A percentile compares a stretch with the other conserved stretches of the same genome.
Evolutionary conservation across 106 monocot species (phyloP).

Genomic region (Apostasia shenzhenica): DNA sequence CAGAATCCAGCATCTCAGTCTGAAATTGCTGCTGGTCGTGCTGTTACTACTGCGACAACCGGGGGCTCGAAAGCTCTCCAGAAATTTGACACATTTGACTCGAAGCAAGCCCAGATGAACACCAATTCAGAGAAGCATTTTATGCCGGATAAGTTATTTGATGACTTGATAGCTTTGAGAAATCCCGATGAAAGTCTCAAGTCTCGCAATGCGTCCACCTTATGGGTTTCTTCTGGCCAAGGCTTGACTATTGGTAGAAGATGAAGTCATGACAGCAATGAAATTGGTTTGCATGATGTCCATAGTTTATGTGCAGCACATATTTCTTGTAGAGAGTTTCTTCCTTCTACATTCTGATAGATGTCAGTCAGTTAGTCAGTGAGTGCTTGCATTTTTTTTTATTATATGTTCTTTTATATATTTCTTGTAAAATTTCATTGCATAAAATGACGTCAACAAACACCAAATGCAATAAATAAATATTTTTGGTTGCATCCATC

Average conservation of each 20-base stretch:
- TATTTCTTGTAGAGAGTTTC: no score
- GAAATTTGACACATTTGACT: conserved; percentile 18
- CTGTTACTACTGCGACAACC: not conserved
- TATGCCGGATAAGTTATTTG: conserved; percentile 51
- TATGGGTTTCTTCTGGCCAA: not conserved
- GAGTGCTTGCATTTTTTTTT: no score
- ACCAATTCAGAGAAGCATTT: conserved; percentile 28
- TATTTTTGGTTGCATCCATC: no score
- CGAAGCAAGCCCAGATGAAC: conserved; percentile 5
- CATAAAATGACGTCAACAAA: no score
- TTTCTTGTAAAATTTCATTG: no score
- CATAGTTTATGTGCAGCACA: not conserved
- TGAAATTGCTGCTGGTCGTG: not conserved
- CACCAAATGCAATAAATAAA: no score
- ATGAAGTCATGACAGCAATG: not conserved
- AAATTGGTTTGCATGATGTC: not conserved
- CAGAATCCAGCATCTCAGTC: conserved; percentile 10
- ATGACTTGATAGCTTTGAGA: conserved; percentile 48
- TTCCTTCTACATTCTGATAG: no score
- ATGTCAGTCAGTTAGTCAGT: no score
- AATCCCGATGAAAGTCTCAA: conserved; percentile 31
- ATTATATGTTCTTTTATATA: no score
- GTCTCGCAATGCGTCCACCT: conserved; percentile 12
- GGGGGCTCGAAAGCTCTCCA: not conserved
- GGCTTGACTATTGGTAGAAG: not conserved